Evolutionary conservation across 331 rosid genomes (phyloP).

Genomic region (Cydonia oblonga): DNA sequence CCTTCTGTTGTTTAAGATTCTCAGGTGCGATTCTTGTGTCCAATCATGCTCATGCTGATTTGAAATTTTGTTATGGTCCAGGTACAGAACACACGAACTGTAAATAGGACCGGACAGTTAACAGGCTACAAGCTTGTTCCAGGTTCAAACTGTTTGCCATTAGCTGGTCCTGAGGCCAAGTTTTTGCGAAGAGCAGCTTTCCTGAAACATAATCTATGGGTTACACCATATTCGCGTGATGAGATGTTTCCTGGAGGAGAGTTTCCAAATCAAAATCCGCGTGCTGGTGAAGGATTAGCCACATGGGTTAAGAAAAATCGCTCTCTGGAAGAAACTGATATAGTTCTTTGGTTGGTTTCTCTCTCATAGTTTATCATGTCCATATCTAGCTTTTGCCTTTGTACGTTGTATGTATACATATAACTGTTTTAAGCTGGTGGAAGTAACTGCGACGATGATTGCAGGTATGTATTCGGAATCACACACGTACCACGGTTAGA

Average conservation of each 20-base stretch:
- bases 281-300: slow-evolving; percentile 67
- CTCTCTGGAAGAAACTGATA: slow-evolving; percentile 66
- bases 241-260: slow-evolving; percentile 96
- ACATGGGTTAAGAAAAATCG: slow-evolving; percentile 85
- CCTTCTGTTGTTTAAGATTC: neutral
- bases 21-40: neutral
- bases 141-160: slow-evolving; percentile 86
- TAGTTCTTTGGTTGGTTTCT: slow-evolving; percentile 77
- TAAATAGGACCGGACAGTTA: slow-evolving; percentile 85
- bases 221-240: slow-evolving; percentile 54
- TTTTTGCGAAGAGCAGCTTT: slow-evolving; percentile 88
- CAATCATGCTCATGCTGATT: neutral
- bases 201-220: slow-evolving; percentile 96
- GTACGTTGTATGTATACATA: too few relatives aligned
- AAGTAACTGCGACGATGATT: neutral
- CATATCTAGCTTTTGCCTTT: neutral
- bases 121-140: slow-evolving; percentile 95
- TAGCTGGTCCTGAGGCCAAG: slow-evolving; percentile 85
- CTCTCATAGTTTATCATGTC: neutral
- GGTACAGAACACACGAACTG: slow-evolving; percentile 82
- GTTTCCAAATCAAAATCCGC: slow-evolving; percentile 94
- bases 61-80: slow-evolving; percentile 21
- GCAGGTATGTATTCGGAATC: slow-evolving; percentile 83
- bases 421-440: neutral
- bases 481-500: slow-evolving; percentile 84